Base-by-base conservation (phyloP, 1,284 basidiomycete genomes). In the Anthracocystis panici-leucophaei region DNA sequence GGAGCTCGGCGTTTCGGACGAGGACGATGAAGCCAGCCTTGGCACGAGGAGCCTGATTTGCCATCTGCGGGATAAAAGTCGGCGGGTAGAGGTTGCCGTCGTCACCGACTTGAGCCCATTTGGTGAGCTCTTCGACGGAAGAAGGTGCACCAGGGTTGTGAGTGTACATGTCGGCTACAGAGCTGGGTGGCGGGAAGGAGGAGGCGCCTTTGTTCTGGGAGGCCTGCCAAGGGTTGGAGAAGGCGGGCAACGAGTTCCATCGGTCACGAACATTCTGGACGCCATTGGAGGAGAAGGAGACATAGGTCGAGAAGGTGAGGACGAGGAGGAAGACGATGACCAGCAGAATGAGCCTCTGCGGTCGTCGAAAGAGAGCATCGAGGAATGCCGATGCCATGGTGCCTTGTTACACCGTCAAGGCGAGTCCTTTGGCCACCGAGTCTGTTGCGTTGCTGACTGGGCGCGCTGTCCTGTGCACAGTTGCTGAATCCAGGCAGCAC, bases 11-110 rank as follows among this genome's bases (percentile, higher is more conserved):
- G 56, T 86, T 85, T 33, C 86, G 66, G 12, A 85, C 86, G 8
- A 86, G 75, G 11, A 82, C 75, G 57, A 86, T 81, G 57, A 86
- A 86, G 46, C 81, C 84, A 11, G 85, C 85, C 44, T 85, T 85
- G 31, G 82, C 82, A 18, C 84, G 78, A 7, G 79, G 82, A 23
- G 67, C 71, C 46, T 75, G 70, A 54, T 82, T 82, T 44, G 76
- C 76, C 63, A 77, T 75, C 40, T 74, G 69, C 12, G 82, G 82
- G 11, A 82, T 54, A 48, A 80, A 84, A 33, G 60, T 53, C 6
- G 82, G 82, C 38, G 82, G 82, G 40, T 83, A 84, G 44, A 81
- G 64, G 62, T 83, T 83, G 51, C 80, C 80, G 54, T 84, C 82
- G 38, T 75, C 67, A 10, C 81, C 82, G 29, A 67, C 59, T 21